phyloP scores from a whole-genome alignment of 1,139 yeast genomes.

The Debaryomyces psychrophilus region DNA sequence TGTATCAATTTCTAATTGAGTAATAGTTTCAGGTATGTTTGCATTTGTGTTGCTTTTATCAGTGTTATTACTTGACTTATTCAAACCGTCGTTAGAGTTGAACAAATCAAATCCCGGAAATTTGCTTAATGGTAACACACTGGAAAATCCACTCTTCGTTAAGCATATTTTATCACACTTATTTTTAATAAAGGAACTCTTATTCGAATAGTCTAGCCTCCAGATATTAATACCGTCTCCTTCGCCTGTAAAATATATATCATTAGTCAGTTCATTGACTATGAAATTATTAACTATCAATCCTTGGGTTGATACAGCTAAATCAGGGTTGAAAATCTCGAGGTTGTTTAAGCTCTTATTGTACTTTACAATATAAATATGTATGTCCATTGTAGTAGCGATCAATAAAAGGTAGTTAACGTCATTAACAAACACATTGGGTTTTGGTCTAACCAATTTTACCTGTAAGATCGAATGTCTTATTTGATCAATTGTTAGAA shows the following conservation, averaged over 20 bases:
- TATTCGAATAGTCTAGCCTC: constrained; percentile 84
- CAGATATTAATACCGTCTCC: constrained; percentile 81
- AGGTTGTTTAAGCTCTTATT: constrained; percentile 53
- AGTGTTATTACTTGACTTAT: constrained; percentile 14
- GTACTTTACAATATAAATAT: constrained; percentile 73
- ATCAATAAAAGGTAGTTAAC: constrained; percentile 74
- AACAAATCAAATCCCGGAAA: constrained; percentile 50
- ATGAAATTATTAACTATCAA: constrained; percentile 67
- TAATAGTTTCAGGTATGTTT: constrained; percentile 55
- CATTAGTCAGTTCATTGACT: constrained; percentile 65
- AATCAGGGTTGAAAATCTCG: constrained; percentile 79
- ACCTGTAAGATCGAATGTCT: constrained; percentile 78
- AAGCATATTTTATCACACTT: constrained; percentile 81
- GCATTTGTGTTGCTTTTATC: constrained; percentile 18
- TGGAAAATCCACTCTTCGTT: constrained; percentile 67
- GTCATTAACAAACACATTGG: constrained; percentile 75
- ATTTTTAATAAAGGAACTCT: constrained; percentile 86
- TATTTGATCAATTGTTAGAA: constrained; percentile 80
- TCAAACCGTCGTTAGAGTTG: constrained; percentile 21
- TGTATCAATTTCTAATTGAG: constrained; percentile 72
- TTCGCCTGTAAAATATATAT: constrained; percentile 80
- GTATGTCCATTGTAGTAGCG: constrained; percentile 80
- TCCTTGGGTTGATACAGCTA: constrained; percentile 81
- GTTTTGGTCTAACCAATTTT: constrained; percentile 75
- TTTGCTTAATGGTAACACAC: constrained; percentile 54